Evolutionary conservation across 176 grass and related monocot genomes (phyloP), one percentile per base, ranked within the genome.

Genomic region (Typha latifolia): DNA sequence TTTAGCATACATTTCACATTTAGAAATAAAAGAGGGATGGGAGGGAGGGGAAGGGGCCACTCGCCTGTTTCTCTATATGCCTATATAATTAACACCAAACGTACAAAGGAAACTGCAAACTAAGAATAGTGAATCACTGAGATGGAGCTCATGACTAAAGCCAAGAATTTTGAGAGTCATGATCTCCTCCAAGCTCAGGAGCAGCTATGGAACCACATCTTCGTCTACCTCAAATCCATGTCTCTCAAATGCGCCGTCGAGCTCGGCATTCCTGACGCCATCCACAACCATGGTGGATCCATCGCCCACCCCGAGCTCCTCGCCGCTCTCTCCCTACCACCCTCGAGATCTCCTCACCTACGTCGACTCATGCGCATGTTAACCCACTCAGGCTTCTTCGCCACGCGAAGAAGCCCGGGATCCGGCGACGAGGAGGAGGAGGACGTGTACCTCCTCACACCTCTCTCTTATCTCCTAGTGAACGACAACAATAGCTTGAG

Each of bases 241-340:
- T 73, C 57, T 12, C 21, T 73, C 70, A 73, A 49, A 37, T 73
- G 70, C 22, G 70, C 37, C 14, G 59, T 73, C 12, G 57, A 63
- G 9, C 70, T 73, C 14, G 21, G 70, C 34, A 50, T 73, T 47
- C 56, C 70, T 56, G 22, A 73, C 37, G 57, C 70, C 70, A 73
- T 73, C 70, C 70, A 63, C 59, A 13, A 21, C 59, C 37, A 73
- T 20, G 70, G 70, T 19, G 37, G 43, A 32, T 0, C 43, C 13
- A 11, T 49, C 9, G 27, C 57, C 9, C 12, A 49, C 13, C 37
- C 70, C 19, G 32, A 31, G 2, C 70, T 72, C 20, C 53, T 56
- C 32, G 12, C 57, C 57, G 70, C 53, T 12, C 56, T 63, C 55
- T 15, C 32, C 19, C 32, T 72, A 0, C 37, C 56, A 3, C 12